These are phyloP conservation scores for Auriscalpium vulgare DNA, from an alignment of 768 basidiomycete genomes.

Conservation along the genomic window DNA sequence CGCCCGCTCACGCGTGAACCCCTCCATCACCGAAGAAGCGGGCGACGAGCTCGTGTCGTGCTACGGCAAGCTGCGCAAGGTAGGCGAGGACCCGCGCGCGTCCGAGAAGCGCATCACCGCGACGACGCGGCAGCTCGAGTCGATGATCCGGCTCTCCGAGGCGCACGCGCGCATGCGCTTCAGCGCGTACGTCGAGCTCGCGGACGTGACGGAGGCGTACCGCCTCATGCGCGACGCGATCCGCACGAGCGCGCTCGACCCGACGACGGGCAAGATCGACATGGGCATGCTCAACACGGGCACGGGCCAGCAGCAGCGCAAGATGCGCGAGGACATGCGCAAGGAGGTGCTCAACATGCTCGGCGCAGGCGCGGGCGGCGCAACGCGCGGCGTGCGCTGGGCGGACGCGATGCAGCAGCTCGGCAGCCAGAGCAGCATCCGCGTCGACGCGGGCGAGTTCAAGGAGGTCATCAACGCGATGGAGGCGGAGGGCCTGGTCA, in stretches of 20 bases:
- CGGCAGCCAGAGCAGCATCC: constrained; percentile 77
- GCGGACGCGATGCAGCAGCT: constrained; percentile 71
- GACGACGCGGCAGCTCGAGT: constrained; percentile 94
- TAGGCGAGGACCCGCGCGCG: constrained; percentile 81
- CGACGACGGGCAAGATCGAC: constrained; percentile 94
- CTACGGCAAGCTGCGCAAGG: constrained; percentile 91
- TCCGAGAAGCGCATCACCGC: constrained; percentile 95
- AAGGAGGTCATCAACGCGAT: constrained; percentile 65
- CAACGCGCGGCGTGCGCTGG: constrained; percentile 68
- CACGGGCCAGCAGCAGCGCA: constrained; percentile 79
- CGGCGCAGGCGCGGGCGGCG: constrained; percentile 35
- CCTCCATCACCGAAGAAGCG: constrained; percentile 80
- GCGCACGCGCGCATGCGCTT: constrained; percentile 97
- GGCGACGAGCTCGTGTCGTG: constrained; percentile 75
- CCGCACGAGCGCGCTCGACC: constrained; percentile 91
- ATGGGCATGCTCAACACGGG: constrained; percentile 94
- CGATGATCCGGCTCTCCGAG: constrained; percentile 93
- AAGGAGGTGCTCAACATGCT: constrained; percentile 67
- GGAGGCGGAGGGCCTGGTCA: constrained; percentile 82
- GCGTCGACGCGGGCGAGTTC: constrained; percentile 77
- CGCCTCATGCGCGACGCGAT: constrained; percentile 97
- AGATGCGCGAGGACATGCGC: constrained; percentile 83
- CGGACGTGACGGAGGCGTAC: constrained; percentile 85
- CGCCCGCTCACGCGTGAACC: constrained; percentile 78
- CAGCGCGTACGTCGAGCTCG: constrained; percentile 74